Evolutionary conservation across 2,329 filamentous ascomycete genomes (phyloP).

Genomic region (Aspergillus neotritici): DNA sequence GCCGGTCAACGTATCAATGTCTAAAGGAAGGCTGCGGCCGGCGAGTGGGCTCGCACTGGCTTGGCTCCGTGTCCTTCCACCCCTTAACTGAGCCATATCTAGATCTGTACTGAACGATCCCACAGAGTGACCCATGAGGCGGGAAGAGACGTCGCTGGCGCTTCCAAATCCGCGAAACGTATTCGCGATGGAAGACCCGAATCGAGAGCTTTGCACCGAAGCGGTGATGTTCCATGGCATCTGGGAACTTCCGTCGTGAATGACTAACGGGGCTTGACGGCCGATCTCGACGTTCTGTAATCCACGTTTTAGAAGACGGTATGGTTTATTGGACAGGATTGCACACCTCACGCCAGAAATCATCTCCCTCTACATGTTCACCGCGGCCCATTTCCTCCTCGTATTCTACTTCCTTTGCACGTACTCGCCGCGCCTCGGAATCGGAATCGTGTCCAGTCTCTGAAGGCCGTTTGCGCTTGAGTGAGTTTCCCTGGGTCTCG

Average conservation of each 20-base stretch:
- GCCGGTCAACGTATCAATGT: slow-evolving; percentile 22
- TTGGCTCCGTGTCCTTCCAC: slow-evolving; percentile 44
- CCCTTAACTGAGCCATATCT: slow-evolving; percentile 16
- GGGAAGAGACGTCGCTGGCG: slow-evolving; percentile 31
- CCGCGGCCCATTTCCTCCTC: slow-evolving; percentile 31
- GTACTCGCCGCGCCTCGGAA: slow-evolving; percentile 32
- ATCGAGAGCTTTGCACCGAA: slow-evolving; percentile 50
- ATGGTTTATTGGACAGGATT: not conserved
- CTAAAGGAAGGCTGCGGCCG: slow-evolving; percentile 42
- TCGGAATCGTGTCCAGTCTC: slow-evolving; percentile 20
- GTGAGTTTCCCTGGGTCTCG: slow-evolving; percentile 11
- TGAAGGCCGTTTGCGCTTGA: slow-evolving; percentile 25
- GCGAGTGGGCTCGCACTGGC: slow-evolving; percentile 58
- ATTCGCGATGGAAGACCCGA: slow-evolving; percentile 33
- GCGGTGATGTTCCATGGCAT: slow-evolving; percentile 65
- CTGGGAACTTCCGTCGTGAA: slow-evolving; percentile 62
- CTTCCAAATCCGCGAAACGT: slow-evolving; percentile 31
- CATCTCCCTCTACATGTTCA: slow-evolving; percentile 24
- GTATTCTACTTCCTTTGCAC: slow-evolving; percentile 30
- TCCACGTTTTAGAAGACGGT: not conserved
- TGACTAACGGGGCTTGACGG: slow-evolving; percentile 59
- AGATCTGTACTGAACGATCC: slow-evolving; percentile 12
- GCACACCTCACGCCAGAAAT: slow-evolving; percentile 35
- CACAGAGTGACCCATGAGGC: slow-evolving; percentile 14
- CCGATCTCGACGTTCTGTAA: slow-evolving; percentile 59